Evolutionary conservation across 2,329 filamentous ascomycete species (phyloP), one percentile per base, ranked within the genome.

Genomic region (Claviceps pazoutovae): DNA sequence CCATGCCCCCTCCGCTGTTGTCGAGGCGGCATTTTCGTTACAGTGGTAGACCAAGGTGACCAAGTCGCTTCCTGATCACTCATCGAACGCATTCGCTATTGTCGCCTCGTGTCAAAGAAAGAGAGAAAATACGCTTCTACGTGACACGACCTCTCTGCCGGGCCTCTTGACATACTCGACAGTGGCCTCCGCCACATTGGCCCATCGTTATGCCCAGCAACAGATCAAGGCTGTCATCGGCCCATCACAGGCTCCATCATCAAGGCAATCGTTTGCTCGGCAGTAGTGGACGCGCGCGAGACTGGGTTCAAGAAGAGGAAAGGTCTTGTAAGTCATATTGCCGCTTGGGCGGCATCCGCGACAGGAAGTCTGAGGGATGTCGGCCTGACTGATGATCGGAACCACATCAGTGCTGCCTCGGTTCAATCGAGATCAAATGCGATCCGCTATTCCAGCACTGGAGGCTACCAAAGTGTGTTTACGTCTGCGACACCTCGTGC

Each of bases 401-500:
- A 48, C 41, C 26, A 17, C 8, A 46, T 16, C 54, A 86, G 83
- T 90, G 14, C 78, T 90, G 2, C 84, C 85, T 1, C 73, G 71
- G 14, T 77, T 83, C 57, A 73, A 74, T 58, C 73, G 80, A 57
- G 75, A 78, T 13, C 64, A 73, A 1, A 69, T 83, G 44, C 68
- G 80, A 43, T 82, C 86, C 11, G 81, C 85, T 30, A 82, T 91
- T 38, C 79, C 87, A 1, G 75, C 90, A 13, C 74, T 78, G 54
- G 84, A 93, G 60, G 90, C 96, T 55, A 96, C 91, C 55, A 90
- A 90, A 64, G 77, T 94, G 52, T 91, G 90, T 26, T 78, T 98
- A 16, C 87, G 89, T 53, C 74, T 98, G 57, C 94, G 91, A 61
- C 88, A 94, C 64, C 82, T 95, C 59, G 82, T 98, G 60, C 89